Percentiles rank a stretch among this genome's conserved stretches.
Evolutionary conservation across 2,329 filamentous ascomycete genomes (phyloP).

Genomic region (Incumbomyces lentus): DNA sequence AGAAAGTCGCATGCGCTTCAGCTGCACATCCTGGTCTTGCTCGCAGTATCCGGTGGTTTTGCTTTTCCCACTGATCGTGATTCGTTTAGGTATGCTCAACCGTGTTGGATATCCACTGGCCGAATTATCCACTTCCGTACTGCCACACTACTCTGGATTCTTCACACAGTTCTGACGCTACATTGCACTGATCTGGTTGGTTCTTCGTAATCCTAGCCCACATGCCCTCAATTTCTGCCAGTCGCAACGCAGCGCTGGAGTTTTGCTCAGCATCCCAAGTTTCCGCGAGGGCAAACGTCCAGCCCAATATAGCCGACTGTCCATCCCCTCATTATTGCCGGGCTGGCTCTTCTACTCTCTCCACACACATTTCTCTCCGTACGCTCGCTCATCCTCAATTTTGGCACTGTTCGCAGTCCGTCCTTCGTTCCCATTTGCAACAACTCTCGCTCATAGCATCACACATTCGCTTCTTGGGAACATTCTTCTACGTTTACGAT

Average conservation of each 20-base stretch:
- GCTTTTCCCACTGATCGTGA: neutral
- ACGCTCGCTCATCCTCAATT: conserved; percentile 17
- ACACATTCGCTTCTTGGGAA: conserved; percentile 19
- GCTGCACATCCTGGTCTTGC: conserved; percentile 3
- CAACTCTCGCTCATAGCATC: conserved; percentile 8
- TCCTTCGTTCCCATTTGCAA: conserved; percentile 18
- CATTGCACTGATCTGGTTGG: conserved; percentile 4
- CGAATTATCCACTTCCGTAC: conserved; percentile 7
- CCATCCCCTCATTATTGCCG: conserved; percentile 5
- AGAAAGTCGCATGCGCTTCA: conserved; percentile 1
- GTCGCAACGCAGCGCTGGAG: neutral
- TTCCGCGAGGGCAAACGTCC: neutral
- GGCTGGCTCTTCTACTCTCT: conserved; percentile 10
- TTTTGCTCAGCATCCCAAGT: conserved; percentile 8
- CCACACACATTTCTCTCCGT: conserved; percentile 10
- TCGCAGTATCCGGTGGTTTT: neutral
- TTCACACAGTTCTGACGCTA: conserved; percentile 1
- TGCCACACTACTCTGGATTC: conserved; percentile 5
- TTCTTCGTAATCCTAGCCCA: conserved; percentile 1
- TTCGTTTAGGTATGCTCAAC: conserved; percentile 3
- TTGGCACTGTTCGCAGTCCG: conserved; percentile 22
- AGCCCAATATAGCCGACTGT: conserved; percentile 8
- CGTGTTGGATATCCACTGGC: conserved; percentile 3
- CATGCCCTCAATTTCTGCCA: neutral
- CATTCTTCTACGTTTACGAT: conserved; percentile 11